These are phyloP conservation scores for Elymus sibiricus DNA, from an alignment of 176 grass and related monocot genomes.

Conservation along the genomic window DNA sequence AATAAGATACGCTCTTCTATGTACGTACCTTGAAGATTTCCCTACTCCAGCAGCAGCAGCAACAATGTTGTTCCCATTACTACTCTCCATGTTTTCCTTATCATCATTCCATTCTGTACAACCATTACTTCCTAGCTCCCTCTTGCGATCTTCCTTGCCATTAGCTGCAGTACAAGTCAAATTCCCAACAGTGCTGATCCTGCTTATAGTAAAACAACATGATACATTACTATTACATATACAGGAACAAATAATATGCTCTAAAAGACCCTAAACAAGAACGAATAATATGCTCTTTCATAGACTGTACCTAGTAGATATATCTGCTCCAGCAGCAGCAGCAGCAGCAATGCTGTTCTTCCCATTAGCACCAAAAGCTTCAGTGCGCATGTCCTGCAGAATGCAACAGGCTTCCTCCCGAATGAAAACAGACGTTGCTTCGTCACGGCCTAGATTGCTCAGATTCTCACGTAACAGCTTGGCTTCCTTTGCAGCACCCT, in stretches of 20 bases:
- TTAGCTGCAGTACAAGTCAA: too few species aligned
- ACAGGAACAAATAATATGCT: background rate
- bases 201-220: background rate
- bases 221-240: background rate
- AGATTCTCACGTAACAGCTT: background rate
- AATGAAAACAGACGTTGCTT: background rate
- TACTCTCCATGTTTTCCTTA: too few species aligned
- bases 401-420: background rate
- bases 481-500: background rate
- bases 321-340: background rate
- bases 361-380: background rate
- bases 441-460: background rate
- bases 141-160: too few species aligned
- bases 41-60: too few species aligned
- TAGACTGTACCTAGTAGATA: background rate
- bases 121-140: too few species aligned
- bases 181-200: background rate
- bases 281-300: background rate
- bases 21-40: too few species aligned
- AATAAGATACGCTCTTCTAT: too few species aligned
- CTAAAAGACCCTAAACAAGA: background rate
- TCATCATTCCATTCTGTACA: too few species aligned
- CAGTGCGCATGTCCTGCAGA: background rate
- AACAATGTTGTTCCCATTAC: too few species aligned
- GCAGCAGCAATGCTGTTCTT: background rate